A percentile compares a stretch with the other conserved stretches of the same genome.
Conservation (phyloP, 2,329 filamentous ascomycete species). For the Cladophialophora yegresii region DNA sequence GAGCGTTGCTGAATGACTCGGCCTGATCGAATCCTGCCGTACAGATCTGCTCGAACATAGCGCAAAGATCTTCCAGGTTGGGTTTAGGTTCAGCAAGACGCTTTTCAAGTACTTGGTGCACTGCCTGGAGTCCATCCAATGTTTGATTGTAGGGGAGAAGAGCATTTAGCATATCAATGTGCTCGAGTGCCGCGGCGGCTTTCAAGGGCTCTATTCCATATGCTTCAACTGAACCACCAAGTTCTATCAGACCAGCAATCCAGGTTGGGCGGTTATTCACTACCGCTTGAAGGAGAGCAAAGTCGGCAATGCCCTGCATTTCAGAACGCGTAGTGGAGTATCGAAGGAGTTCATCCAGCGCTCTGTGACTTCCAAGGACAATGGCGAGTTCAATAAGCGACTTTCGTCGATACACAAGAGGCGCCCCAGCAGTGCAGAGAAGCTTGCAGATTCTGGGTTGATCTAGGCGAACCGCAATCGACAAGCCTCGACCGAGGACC, state of each 20-base stretch:
- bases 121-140: not conserved
- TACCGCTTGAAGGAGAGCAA: slow-evolving; percentile 14
- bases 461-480: slow-evolving; percentile 7
- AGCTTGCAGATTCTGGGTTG: slow-evolving; percentile 6
- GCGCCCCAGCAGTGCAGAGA: slow-evolving; percentile 8
- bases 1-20: slow-evolving; percentile 1
- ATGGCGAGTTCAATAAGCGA: slow-evolving; percentile 10
- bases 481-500: slow-evolving; percentile 2
- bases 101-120: not conserved
- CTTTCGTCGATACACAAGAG: slow-evolving; percentile 9
- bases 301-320: not conserved
- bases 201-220: slow-evolving; percentile 13
- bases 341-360: slow-evolving; percentile 7
- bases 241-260: not conserved
- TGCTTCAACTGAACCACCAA: slow-evolving; percentile 14
- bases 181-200: not conserved
- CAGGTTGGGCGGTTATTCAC: slow-evolving; percentile 1
- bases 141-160: not conserved
- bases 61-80: slow-evolving; percentile 1
- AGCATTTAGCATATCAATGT: slow-evolving; percentile 1
- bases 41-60: slow-evolving; percentile 10
- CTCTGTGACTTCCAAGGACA: slow-evolving; percentile 5
- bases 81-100: not conserved
- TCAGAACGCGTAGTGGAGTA: not conserved
- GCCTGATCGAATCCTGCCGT: not conserved